Base-by-base conservation (phyloP, 495 filamentous ascomycete species). In the Penicillium daleae region DNA sequence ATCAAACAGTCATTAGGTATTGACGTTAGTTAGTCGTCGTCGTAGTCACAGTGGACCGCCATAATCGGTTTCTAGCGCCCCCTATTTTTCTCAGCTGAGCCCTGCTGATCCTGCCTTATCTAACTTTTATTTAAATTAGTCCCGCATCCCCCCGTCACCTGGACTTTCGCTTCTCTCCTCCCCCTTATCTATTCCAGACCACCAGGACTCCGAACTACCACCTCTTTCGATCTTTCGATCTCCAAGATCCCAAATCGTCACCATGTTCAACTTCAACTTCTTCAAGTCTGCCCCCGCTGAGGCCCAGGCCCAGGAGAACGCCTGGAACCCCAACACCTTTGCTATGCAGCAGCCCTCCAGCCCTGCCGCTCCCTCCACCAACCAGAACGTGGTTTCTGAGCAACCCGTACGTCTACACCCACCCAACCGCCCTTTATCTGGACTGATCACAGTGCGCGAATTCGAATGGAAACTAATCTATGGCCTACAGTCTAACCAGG, bases 291-390 rank as follows among this genome's bases (percentile, higher is more conserved):
- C 71, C 57, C 67, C 74, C 58, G 50, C 73, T 50, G 70, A 78
- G 57, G 42, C 70, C 46, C 42, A 68, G 56, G 17, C 60, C 29
- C 58, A 60, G 17, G 60, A 69, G 57, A 61, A 61, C 31, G 63
- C 61, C 58, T 79, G 74, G 73, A 75, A 80, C 66, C 44, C 75
- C 60, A 70, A 73, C 64, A 74, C 78, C 10, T 55, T 80, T 48
- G 71, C 75, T 51, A 80, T 79, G 75, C 72, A 78, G 56, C 77
- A 77, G 63, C 77, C 75, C n/a, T 63, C 71, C 44, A 76, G 74
- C 63, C 74, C 74, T 42, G 68, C 65, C n/a, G 72, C 74, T 35
- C 74, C 71, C 27, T 63, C 69, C 19, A 64, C 60, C 42, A 66
- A 68, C 67, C 56, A 66, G 57, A 29, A 69, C 49, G 69, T 76